These are phyloP conservation scores for Salix purpurea DNA, from an alignment of 345 rosid genomes.

Conservation along the genomic window DNA sequence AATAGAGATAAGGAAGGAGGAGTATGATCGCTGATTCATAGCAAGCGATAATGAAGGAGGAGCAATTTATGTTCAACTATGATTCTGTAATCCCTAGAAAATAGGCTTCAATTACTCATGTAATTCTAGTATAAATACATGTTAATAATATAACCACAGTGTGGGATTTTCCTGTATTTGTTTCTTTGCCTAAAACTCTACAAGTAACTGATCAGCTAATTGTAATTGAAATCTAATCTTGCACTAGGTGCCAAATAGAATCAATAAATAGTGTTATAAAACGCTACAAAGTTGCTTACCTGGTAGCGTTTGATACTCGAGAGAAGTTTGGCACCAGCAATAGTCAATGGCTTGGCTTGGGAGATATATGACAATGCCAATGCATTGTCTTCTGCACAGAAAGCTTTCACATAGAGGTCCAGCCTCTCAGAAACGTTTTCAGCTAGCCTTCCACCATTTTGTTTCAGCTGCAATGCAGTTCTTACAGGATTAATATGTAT, in stretches of 20 bases:
- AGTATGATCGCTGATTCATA: too few relatives aligned
- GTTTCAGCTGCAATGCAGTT: constrained; percentile 46
- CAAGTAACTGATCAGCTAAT: neutral
- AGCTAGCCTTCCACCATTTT: constrained; percentile 41
- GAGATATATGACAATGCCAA: constrained; percentile 47
- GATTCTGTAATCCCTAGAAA: too few relatives aligned
- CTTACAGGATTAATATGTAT: neutral
- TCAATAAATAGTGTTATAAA: neutral
- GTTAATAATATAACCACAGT: too few relatives aligned
- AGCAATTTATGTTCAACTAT: too few relatives aligned
- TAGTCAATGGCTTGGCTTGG: constrained; percentile 49
- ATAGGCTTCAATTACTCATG: too few relatives aligned
- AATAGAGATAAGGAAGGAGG: too few relatives aligned
- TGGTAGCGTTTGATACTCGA: constrained; percentile 51
- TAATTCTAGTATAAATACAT: too few relatives aligned
- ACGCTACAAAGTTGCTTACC: constrained; percentile 25
- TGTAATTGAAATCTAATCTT: neutral
- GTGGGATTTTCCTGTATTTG: too few relatives aligned
- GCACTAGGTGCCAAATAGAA: neutral
- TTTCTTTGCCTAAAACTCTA: too few relatives aligned
- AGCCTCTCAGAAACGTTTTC: constrained; percentile 60
- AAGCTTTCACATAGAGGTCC: constrained; percentile 59
- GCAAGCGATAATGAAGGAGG: too few relatives aligned
- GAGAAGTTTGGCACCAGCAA: constrained; percentile 40
- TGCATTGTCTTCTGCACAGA: constrained; percentile 43